phyloP scores from a whole-genome alignment of 257 asterid species.

The Jacaranda copaia region DNA sequence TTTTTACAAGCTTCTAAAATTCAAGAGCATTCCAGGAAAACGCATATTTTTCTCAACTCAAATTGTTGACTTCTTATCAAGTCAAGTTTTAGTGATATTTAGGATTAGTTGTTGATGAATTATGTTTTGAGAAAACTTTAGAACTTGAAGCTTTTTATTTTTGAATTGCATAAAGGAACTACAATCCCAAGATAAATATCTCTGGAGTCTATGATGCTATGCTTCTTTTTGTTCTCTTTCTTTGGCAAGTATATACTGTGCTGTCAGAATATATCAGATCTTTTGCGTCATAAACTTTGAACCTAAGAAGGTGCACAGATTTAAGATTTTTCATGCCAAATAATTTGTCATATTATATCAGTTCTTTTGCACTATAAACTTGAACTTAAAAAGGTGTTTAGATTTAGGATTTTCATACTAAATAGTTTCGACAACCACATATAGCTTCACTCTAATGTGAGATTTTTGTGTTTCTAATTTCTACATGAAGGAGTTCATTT shows the following conservation, averaged over 20 bases:
- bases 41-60: no score
- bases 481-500: constrained; percentile 51
- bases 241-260: constrained; percentile 24
- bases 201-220: background rate
- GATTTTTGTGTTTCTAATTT: constrained; percentile 35
- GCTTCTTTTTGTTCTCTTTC: background rate
- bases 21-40: no score
- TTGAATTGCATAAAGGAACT: background rate
- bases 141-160: background rate
- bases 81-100: no score
- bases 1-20: no score
- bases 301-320: constrained; percentile 16
- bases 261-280: constrained; percentile 1
- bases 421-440: background rate
- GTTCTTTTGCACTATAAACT: constrained; percentile 10
- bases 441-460: background rate
- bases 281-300: constrained; percentile 11
- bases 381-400: constrained; percentile 17
- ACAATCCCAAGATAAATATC: background rate
- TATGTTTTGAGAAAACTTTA: background rate
- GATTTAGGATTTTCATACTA: constrained; percentile 14
- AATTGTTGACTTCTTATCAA: no score
- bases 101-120: background rate
- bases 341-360: constrained; percentile 1
- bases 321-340: constrained; percentile 15